Percentiles rank a stretch among this genome's conserved stretches.
Conservation (phyloP, 768 basidiomycete species). For the Cystofilobasidium capitatum region DNA sequence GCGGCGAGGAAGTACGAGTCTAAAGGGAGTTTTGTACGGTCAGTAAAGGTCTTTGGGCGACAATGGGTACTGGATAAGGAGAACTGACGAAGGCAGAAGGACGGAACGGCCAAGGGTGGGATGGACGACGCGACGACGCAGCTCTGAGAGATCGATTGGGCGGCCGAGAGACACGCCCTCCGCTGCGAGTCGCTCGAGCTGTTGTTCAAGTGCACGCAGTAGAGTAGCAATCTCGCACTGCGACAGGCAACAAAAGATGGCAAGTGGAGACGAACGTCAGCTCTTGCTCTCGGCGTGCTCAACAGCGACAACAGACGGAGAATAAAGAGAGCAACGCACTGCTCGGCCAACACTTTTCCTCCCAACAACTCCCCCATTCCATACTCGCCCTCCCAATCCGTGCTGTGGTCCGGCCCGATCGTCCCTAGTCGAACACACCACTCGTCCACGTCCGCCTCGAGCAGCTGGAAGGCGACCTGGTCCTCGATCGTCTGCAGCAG, state of each 20-base stretch:
- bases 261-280: neutral
- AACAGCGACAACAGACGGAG: neutral
- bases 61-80: neutral
- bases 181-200: slow-evolving; percentile 19
- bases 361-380: slow-evolving; percentile 18
- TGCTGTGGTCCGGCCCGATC: neutral
- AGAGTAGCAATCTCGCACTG: slow-evolving; percentile 22
- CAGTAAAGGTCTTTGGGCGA: neutral
- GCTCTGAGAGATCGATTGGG: slow-evolving; percentile 25
- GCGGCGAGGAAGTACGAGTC: slow-evolving; percentile 27
- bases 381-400: slow-evolving; percentile 1
- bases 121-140: slow-evolving; percentile 11
- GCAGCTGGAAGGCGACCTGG: slow-evolving; percentile 7
- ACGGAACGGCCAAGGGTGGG: neutral
- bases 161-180: slow-evolving; percentile 21
- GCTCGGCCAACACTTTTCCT: slow-evolving; percentile 23
- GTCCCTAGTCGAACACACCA: slow-evolving; percentile 16
- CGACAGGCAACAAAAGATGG: neutral
- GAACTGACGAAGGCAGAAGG: slow-evolving; percentile 19
- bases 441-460: slow-evolving; percentile 14
- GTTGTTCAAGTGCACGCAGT: slow-evolving; percentile 26
- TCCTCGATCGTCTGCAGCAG: neutral
- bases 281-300: neutral
- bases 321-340: neutral
- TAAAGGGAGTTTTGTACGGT: neutral